phyloP scores from a whole-genome alignment of 495 filamentous ascomycete genomes.

The Penicillium ucsense region DNA sequence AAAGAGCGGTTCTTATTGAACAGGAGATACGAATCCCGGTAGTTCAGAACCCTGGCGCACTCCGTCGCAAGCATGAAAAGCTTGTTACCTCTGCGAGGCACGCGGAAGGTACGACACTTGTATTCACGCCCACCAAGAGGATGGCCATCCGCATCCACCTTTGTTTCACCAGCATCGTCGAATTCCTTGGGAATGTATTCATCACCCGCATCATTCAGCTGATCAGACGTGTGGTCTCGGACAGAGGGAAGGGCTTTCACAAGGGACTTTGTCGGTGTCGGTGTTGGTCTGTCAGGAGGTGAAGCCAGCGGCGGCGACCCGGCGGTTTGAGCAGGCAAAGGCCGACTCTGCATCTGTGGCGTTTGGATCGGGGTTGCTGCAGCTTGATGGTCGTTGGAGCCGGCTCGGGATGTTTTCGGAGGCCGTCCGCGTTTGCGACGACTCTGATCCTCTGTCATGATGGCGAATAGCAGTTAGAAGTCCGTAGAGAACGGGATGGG shows the following conservation, averaged over 20 bases:
- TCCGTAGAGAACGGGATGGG: background rate
- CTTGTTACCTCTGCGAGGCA: conserved; percentile 83
- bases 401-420: conserved; percentile 54
- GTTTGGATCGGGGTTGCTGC: conserved; percentile 55
- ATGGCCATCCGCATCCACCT: conserved; percentile 77
- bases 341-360: conserved; percentile 63
- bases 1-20: conserved; percentile 99
- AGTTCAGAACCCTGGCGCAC: conserved; percentile 88
- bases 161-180: conserved; percentile 86
- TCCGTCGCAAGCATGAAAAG: conserved; percentile 98
- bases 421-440: conserved; percentile 82
- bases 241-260: conserved; percentile 95
- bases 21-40: conserved; percentile 92
- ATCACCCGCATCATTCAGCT: conserved; percentile 83
- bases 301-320: conserved; percentile 62
- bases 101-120: conserved; percentile 84
- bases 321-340: conserved; percentile 48
- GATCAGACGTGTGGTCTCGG: conserved; percentile 94
- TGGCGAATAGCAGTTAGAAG: conserved; percentile 11
- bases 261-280: conserved; percentile 81
- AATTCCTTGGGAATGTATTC: conserved; percentile 93
- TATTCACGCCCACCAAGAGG: conserved; percentile 78
- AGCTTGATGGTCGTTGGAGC: conserved; percentile 40
- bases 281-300: conserved; percentile 70
- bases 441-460: conserved; percentile 52